A percentile compares a stretch with the other conserved stretches of the same genome.
Conservation (phyloP, 2,329 filamentous ascomycete genomes). For the Colletotrichum echinochloae region DNA sequence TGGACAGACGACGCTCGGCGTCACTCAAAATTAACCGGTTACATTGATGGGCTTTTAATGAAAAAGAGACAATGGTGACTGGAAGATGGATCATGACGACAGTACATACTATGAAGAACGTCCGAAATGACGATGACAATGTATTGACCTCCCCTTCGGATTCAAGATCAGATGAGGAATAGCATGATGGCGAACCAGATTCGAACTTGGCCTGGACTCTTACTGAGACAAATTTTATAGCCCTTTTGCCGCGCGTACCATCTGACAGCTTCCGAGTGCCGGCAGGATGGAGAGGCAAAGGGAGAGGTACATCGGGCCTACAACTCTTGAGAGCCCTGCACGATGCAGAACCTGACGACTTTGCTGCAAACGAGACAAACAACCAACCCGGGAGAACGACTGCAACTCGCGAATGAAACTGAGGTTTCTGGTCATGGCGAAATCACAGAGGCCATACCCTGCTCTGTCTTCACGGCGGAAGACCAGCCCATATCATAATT, state of each 20-base stretch:
- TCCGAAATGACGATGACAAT: slow-evolving; percentile 34
- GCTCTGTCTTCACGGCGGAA: not conserved
- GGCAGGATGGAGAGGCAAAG: not conserved
- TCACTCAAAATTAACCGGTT: slow-evolving; percentile 8
- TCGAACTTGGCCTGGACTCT: not conserved
- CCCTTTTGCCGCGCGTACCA: not conserved
- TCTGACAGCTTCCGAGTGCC: not conserved
- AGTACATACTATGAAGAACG: slow-evolving; percentile 25
- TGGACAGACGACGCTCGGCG: not conserved
- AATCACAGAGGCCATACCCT: not conserved
- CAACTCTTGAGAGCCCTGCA: not conserved
- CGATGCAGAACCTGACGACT: not conserved
- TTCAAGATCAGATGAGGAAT: not conserved
- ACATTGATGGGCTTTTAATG: slow-evolving; percentile 13
- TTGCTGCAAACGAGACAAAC: not conserved
- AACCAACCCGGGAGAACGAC: not conserved
- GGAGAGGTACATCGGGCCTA: not conserved
- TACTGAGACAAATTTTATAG: not conserved
- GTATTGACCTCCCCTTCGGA: not conserved
- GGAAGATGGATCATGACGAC: slow-evolving; percentile 28
- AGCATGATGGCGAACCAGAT: not conserved
- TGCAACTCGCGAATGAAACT: not conserved
- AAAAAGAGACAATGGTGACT: not conserved
- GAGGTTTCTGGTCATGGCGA: not conserved
- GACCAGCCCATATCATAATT: not conserved